Evolutionary conservation across 495 filamentous ascomycete species (phyloP).

Genomic region (Pyronema domesticum): DNA sequence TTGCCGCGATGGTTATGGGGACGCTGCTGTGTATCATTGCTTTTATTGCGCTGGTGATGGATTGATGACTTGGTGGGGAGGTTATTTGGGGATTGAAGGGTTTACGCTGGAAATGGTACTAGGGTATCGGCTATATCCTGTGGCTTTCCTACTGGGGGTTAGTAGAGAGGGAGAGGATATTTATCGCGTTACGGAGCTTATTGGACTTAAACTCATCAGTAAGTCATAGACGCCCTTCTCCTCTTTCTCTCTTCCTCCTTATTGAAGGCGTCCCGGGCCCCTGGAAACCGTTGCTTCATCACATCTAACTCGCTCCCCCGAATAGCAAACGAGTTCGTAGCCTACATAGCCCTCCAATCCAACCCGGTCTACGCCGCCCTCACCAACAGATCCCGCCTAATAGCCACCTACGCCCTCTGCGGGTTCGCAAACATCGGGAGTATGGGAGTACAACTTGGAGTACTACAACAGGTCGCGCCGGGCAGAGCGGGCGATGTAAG

Average conservation of each 20-base stretch:
- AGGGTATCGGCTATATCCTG: constrained; percentile 66
- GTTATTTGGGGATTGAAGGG: constrained; percentile 57
- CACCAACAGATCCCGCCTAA: constrained; percentile 49
- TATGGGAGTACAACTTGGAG: constrained; percentile 30
- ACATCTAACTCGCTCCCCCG: too few species aligned
- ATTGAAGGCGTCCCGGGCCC: too few species aligned
- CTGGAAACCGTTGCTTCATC: neutral
- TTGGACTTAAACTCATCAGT: constrained; percentile 66
- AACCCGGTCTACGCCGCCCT: constrained; percentile 31
- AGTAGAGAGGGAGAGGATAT: constrained; percentile 47
- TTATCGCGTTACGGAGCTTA: constrained; percentile 55
- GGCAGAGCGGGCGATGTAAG: constrained; percentile 57
- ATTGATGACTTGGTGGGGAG: constrained; percentile 76
- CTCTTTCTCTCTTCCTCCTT: too few species aligned
- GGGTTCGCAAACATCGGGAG: constrained; percentile 24
- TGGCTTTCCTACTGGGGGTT: constrained; percentile 76
- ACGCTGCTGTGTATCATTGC: constrained; percentile 73
- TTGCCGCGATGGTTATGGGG: constrained; percentile 66
- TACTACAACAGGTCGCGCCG: constrained; percentile 64
- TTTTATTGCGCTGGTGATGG: constrained; percentile 61
- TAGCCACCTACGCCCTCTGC: constrained; percentile 55
- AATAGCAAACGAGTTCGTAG: constrained; percentile 32
- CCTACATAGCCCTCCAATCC: constrained; percentile 13
- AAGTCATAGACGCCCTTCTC: constrained; percentile 17
- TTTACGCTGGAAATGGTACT: constrained; percentile 63